Conservation (phyloP, 2,329 filamentous ascomycete species). For the Nigrospora oryzae region DNA sequence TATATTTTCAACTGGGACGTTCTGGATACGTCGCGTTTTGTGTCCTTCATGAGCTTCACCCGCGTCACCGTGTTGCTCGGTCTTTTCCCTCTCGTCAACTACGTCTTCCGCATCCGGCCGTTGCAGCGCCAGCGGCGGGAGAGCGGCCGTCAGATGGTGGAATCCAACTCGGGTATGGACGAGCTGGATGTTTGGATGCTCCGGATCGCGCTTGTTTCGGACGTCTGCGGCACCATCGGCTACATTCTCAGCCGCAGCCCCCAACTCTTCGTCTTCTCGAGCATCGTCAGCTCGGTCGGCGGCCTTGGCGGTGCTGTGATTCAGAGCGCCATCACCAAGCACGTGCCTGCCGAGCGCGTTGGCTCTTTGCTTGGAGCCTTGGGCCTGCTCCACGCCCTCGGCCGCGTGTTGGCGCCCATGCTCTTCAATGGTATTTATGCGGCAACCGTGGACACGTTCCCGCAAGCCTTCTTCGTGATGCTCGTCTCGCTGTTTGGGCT, state of each 20-base stretch:
- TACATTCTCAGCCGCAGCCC: slow-evolving; percentile 60
- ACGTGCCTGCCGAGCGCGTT: slow-evolving; percentile 73
- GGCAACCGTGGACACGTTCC: slow-evolving; percentile 66
- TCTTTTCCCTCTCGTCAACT: slow-evolving; percentile 68
- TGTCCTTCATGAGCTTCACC: slow-evolving; percentile 69
- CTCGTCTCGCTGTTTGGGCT: slow-evolving; percentile 58
- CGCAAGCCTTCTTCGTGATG: slow-evolving; percentile 77
- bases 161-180: slow-evolving; percentile 63
- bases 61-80: slow-evolving; percentile 70
- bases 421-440: slow-evolving; percentile 84
- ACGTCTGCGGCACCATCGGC: slow-evolving; percentile 66
- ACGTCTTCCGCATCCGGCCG: slow-evolving; percentile 57
- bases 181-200: slow-evolving; percentile 70
- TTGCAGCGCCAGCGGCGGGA: slow-evolving; percentile 31
- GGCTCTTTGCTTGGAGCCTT: slow-evolving; percentile 85
- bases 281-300: slow-evolving; percentile 66
- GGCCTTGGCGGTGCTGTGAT: slow-evolving; percentile 80
- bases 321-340: slow-evolving; percentile 80
- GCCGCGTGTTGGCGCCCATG: slow-evolving; percentile 69
- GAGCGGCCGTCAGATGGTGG: slow-evolving; percentile 25
- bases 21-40: slow-evolving; percentile 70
- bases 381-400: slow-evolving; percentile 75
- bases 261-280: slow-evolving; percentile 60
- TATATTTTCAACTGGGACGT: slow-evolving; percentile 77
- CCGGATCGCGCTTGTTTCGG: slow-evolving; percentile 65